A percentile compares a stretch with the other conserved stretches of the same genome.
phyloP scores from a whole-genome alignment of 768 basidiomycete genomes.

The Sistotremastrum suecicum region DNA sequence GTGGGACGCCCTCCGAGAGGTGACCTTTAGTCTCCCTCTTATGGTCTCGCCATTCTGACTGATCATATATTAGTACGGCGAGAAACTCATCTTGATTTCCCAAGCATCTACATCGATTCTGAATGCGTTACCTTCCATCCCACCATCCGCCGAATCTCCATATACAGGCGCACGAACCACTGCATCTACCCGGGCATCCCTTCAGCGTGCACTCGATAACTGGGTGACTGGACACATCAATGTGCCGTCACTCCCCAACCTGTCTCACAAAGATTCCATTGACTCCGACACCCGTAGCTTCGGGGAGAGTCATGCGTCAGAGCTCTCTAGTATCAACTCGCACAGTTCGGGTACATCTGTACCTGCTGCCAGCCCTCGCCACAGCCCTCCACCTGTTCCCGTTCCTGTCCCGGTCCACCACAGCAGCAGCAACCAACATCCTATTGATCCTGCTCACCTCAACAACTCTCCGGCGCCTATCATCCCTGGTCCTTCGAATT shows the following conservation, averaged over 20 bases:
- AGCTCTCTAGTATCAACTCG: slow-evolving; percentile 41
- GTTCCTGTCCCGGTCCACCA: slow-evolving; percentile 4
- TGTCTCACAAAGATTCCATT: slow-evolving; percentile 38
- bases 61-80: slow-evolving; percentile 43
- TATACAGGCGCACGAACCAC: slow-evolving; percentile 53
- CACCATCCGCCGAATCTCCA: slow-evolving; percentile 39
- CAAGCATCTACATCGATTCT: slow-evolving; percentile 57
- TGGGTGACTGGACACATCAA: slow-evolving; percentile 56
- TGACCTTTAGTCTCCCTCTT: slow-evolving; percentile 15
- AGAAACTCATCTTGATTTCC: slow-evolving; percentile 61
- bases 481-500: slow-evolving; percentile 17
- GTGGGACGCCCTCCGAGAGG: slow-evolving; percentile 77
- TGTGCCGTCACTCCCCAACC: slow-evolving; percentile 26
- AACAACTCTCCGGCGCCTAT: slow-evolving; percentile 14
- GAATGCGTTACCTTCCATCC: slow-evolving; percentile 48
- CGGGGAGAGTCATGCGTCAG: slow-evolving; percentile 69
- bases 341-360: slow-evolving; percentile 1
- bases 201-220: slow-evolving; percentile 68
- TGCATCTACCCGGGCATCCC: slow-evolving; percentile 53
- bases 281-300: slow-evolving; percentile 71
- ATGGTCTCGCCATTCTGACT: slow-evolving; percentile 3
- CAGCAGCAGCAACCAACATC: slow-evolving; percentile 5
- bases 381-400: slow-evolving; percentile 3
- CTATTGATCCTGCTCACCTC: slow-evolving; percentile 13
- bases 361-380: not conserved